Evolutionary conservation across 257 asterid genomes (phyloP).

Genomic region (Jaltomata sinuosa): DNA sequence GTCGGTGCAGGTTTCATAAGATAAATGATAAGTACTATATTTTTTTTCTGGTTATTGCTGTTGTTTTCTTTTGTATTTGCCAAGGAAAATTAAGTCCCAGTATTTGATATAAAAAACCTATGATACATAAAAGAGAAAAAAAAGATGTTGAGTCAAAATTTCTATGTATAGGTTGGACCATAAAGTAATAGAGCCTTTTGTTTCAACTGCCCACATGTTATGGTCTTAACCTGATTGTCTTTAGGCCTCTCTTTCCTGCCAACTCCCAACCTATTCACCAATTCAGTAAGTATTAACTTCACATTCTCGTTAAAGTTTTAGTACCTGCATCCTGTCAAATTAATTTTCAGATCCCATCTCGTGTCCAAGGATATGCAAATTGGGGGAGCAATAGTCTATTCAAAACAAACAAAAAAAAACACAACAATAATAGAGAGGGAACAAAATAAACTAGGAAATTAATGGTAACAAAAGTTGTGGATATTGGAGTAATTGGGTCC

Average conservation of each 20-base stretch:
- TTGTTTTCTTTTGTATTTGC: no score
- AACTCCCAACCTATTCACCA: not conserved
- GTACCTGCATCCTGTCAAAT: not conserved
- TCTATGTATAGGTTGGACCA: not conserved
- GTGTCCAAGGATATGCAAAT: not conserved
- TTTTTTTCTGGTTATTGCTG: not conserved
- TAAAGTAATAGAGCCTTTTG: not conserved
- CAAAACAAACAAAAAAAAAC: not conserved
- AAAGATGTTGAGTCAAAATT: not conserved
- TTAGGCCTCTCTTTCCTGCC: not conserved
- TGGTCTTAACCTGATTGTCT: not conserved
- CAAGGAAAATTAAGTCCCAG: no score
- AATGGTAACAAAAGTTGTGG: not conserved
- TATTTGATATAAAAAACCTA: no score
- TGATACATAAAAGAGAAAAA: no score
- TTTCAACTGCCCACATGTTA: not conserved
- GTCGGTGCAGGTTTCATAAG: not conserved
- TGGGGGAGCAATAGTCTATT: not conserved
- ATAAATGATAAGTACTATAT: not conserved
- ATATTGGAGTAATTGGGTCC: not conserved
- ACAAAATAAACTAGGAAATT: no score
- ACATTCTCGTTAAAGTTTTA: not conserved
- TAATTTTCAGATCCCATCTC: not conserved
- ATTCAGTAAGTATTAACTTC: not conserved
- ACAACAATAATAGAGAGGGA: not conserved